phyloP scores from a whole-genome alignment of 495 filamentous ascomycete species.

The Cladorrhinum samala region DNA sequence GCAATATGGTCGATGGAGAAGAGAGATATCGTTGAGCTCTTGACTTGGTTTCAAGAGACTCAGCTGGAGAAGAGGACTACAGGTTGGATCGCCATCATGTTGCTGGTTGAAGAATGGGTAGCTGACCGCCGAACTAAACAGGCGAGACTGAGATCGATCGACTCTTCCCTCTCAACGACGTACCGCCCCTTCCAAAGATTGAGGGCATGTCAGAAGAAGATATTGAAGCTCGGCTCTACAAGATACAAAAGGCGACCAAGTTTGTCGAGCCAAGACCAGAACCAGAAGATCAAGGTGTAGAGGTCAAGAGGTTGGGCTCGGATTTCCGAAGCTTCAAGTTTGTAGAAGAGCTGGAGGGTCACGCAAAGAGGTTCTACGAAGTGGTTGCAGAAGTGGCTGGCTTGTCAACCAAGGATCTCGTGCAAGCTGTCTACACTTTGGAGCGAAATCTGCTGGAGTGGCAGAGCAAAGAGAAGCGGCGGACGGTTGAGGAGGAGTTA shows the following conservation, averaged over 20 bases:
- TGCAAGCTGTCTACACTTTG: constrained; percentile 19
- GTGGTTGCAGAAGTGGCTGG: constrained; percentile 19
- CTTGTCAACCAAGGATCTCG: constrained; percentile 16
- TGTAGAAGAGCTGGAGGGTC: constrained; percentile 17
- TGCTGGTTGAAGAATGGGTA: not conserved
- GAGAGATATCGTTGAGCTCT: constrained; percentile 67
- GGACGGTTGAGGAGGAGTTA: constrained; percentile 2
- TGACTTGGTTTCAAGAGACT: constrained; percentile 82
- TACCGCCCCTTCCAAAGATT: constrained; percentile 15
- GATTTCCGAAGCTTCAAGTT: constrained; percentile 11
- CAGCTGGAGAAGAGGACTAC: constrained; percentile 50
- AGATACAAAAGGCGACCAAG: constrained; percentile 16
- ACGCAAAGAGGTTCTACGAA: constrained; percentile 22
- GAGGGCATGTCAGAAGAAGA: constrained; percentile 24
- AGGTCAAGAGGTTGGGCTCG: constrained; percentile 15
- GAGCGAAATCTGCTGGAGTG: constrained; percentile 16
- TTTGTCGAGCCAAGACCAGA: constrained; percentile 10
- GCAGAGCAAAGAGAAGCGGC: constrained; percentile 17
- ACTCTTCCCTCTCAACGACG: constrained; percentile 37
- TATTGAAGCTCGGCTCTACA: constrained; percentile 21
- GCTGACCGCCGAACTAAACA: constrained; percentile 6
- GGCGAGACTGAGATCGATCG: constrained; percentile 37
- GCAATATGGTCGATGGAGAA: constrained; percentile 65
- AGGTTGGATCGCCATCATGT: constrained; percentile 24
- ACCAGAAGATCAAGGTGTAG: not conserved